A percentile compares a stretch with the other conserved stretches of the same genome.
These are phyloP conservation scores for Trichophyton rubrum DNA, from an alignment of 2,329 filamentous ascomycete species.

Conservation along the genomic window DNA sequence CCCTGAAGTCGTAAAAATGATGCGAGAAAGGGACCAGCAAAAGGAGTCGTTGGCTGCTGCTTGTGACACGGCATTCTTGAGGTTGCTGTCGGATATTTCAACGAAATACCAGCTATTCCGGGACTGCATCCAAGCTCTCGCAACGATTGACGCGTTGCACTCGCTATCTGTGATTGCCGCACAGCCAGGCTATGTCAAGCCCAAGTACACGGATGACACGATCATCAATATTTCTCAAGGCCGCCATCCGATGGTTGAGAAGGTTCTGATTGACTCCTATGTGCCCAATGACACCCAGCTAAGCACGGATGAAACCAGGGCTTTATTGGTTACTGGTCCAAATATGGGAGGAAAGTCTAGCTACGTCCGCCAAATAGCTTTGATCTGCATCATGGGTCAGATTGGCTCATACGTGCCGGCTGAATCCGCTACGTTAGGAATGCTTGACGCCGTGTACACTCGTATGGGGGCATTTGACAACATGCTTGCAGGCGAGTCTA, in stretches of 20 bases:
- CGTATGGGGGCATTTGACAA: conserved; percentile 95
- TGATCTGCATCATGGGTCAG: conserved; percentile 88
- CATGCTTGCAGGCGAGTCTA: conserved; percentile 84
- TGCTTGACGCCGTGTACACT: conserved; percentile 84
- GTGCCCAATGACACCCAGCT: conserved; percentile 80
- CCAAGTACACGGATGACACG: conserved; percentile 52
- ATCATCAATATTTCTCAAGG: conserved; percentile 60
- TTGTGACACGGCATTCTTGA: conserved; percentile 69
- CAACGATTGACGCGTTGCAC: conserved; percentile 77
- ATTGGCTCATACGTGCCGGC: conserved; percentile 91
- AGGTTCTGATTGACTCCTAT: conserved; percentile 70
- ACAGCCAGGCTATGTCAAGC: conserved; percentile 78
- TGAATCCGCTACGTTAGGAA: conserved; percentile 56
- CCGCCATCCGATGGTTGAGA: conserved; percentile 92
- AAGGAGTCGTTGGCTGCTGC: conserved; percentile 86
- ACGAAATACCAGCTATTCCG: conserved; percentile 80
- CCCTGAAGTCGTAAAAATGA: conserved; percentile 69
- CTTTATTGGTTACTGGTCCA: conserved; percentile 83
- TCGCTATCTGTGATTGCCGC: conserved; percentile 73
- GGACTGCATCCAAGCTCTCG: conserved; percentile 74
- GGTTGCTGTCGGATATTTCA: conserved; percentile 60
- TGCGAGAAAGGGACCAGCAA: conserved; percentile 83
- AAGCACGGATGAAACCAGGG: conserved; percentile 51
- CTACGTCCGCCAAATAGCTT: conserved; percentile 82
- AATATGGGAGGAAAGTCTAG: conserved; percentile 99